Evolutionary conservation across 192 early-diverging fungal species (phyloP).

Genomic region (Podila epigama): DNA sequence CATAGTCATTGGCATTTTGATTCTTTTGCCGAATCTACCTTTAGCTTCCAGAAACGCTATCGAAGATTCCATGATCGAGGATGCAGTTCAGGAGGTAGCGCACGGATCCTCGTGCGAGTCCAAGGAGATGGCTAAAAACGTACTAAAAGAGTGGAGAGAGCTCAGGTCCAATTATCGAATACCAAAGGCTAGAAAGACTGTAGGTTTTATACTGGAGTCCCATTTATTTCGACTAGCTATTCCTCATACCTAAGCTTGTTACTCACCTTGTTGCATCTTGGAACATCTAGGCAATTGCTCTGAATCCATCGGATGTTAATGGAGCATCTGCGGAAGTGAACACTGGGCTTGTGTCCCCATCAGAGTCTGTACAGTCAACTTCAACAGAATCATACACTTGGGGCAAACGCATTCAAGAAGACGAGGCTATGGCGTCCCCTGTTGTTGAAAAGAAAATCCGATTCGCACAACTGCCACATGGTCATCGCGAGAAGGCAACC

Average conservation of each 20-base stretch:
- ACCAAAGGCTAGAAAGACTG: conserved; percentile 58
- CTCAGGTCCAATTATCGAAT: conserved; percentile 65
- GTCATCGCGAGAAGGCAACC: too few species aligned
- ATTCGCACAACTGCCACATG: too few species aligned
- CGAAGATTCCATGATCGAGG: conserved; percentile 79
- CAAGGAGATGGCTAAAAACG: conserved; percentile 53
- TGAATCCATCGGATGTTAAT: not conserved
- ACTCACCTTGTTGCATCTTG: not conserved
- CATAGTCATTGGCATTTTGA: conserved; percentile 66
- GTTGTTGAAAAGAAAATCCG: conserved; percentile 19
- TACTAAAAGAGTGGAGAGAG: conserved; percentile 57
- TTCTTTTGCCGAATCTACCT: conserved; percentile 79
- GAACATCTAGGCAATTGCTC: too few species aligned
- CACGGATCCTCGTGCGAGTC: conserved; percentile 54
- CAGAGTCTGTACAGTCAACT: conserved; percentile 18
- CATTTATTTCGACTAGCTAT: not conserved
- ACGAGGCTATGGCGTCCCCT: not conserved
- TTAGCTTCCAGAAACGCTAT: conserved; percentile 81
- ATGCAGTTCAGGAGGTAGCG: conserved; percentile 61
- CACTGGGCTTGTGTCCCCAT: conserved; percentile 36
- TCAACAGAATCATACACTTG: not conserved
- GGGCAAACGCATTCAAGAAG: not conserved
- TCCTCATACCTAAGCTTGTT: not conserved
- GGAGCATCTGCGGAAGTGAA: conserved; percentile 23
- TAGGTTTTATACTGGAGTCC: not conserved